Conservation (phyloP, 2,329 filamentous ascomycete genomes). For the Botryotinia globosa region DNA sequence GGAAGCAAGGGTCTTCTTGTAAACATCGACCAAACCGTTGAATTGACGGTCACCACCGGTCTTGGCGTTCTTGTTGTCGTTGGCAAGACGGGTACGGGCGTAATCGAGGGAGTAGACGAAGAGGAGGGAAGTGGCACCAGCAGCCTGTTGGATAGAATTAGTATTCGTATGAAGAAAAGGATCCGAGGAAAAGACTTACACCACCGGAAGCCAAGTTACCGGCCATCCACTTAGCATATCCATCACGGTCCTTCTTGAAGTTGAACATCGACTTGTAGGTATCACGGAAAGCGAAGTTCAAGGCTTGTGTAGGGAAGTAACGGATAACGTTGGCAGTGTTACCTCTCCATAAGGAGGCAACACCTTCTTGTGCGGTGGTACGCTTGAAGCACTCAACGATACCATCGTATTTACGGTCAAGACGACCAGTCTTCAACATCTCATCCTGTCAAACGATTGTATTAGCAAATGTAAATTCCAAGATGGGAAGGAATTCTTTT, state of each 20-base stretch:
- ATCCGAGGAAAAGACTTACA: conserved; percentile 60
- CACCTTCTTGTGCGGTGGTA: conserved; percentile 86
- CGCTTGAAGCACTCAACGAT: conserved; percentile 94
- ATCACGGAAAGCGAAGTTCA: conserved; percentile 99
- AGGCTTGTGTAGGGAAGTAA: conserved; percentile 99
- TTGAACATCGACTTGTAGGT: conserved; percentile 99
- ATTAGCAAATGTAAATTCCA: conserved; percentile 26
- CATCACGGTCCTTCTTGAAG: conserved; percentile 99
- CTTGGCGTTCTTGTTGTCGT: conserved; percentile 99
- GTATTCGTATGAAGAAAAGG: background rate
- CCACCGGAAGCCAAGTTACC: conserved; percentile 99
- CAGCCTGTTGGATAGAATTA: conserved; percentile 55
- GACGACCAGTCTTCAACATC: conserved; percentile 98
- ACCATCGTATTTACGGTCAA: conserved; percentile 93
- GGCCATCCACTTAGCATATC: conserved; percentile 97
- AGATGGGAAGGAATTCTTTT: background rate
- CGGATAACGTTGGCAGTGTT: conserved; percentile 99
- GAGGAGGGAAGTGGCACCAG: conserved; percentile 98
- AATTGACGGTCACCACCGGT: conserved; percentile 97
- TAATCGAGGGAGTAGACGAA: conserved; percentile 99
- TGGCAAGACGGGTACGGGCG: conserved; percentile 99
- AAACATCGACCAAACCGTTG: conserved; percentile 99
- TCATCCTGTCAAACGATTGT: conserved; percentile 69
- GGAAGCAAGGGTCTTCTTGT: conserved; percentile 99
- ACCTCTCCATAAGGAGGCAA: conserved; percentile 95